Conservation (phyloP, 257 asterid species). For the Solanum lycopersicoides region DNA sequence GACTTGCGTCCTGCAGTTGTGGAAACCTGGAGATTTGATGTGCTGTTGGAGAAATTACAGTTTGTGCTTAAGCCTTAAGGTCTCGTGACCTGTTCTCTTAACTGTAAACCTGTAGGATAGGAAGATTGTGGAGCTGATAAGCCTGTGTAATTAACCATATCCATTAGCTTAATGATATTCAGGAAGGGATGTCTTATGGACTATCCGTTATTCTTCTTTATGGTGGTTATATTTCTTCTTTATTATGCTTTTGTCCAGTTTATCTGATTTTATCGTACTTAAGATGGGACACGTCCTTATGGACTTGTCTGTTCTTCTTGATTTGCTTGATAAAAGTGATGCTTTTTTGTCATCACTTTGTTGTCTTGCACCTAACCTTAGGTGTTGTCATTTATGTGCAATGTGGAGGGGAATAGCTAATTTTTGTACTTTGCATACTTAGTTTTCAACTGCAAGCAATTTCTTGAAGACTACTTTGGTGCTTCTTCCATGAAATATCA, state of each 20-base stretch:
- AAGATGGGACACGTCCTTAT: too few species aligned
- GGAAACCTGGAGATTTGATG: neutral
- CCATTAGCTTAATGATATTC: neutral
- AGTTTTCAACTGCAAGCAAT: neutral
- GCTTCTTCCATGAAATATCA: neutral
- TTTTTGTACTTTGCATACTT: neutral
- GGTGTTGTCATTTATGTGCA: neutral
- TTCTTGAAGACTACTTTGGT: neutral
- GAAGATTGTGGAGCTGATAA: neutral
- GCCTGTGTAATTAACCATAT: neutral
- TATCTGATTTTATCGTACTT: neutral
- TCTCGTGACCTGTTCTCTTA: neutral
- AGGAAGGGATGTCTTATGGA: neutral
- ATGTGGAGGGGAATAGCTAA: neutral
- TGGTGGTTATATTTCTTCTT: neutral
- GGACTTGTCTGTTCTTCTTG: neutral
- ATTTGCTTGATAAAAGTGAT: neutral
- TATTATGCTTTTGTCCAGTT: neutral
- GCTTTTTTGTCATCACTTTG: neutral
- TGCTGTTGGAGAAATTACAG: neutral
- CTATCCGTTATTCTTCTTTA: neutral
- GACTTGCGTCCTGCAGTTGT: slow-evolving; percentile 22
- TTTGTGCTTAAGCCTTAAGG: neutral
- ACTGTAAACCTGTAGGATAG: neutral
- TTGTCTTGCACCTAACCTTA: neutral